Evolutionary conservation across 75 land plant species (phyloP).

Genomic region (Ceratopteris richardii): DNA sequence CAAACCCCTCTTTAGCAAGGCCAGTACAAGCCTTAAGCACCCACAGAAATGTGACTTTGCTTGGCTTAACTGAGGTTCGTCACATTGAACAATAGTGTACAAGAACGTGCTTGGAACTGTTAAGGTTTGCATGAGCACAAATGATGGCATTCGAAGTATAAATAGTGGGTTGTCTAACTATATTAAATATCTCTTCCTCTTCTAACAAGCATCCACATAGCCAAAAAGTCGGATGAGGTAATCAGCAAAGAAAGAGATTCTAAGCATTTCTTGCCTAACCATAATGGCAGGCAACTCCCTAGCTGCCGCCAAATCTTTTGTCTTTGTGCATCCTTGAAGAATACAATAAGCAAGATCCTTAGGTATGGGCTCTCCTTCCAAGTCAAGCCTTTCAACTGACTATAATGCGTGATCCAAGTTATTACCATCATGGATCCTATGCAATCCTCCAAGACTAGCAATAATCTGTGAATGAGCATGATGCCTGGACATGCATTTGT

Average conservation of each 20-base stretch:
- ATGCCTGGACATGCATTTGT: no score
- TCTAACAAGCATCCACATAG: background rate
- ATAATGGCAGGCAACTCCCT: background rate
- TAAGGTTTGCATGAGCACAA: background rate
- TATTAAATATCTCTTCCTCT: background rate
- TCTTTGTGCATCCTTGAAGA: background rate
- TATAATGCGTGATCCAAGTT: no score
- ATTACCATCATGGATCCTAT: no score
- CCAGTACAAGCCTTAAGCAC: slow-evolving; percentile 26
- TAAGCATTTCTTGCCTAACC: background rate
- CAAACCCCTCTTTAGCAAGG: background rate
- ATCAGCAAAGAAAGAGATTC: background rate
- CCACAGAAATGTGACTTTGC: slow-evolving; percentile 13
- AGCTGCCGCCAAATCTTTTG: background rate
- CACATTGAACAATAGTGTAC: slow-evolving; percentile 17
- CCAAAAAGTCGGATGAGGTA: slow-evolving; percentile 1
- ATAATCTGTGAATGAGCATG: no score
- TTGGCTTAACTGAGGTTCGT: slow-evolving; percentile 4
- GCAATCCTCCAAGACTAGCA: no score
- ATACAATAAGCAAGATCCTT: background rate
- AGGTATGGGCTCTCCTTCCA: background rate
- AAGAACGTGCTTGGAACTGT: slow-evolving; percentile 1
- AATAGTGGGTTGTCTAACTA: background rate
- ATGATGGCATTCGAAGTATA: slow-evolving; percentile 5
- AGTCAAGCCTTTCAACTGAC: background rate